Conservation (phyloP, 257 asterid species). For the Solanum rostratum region DNA sequence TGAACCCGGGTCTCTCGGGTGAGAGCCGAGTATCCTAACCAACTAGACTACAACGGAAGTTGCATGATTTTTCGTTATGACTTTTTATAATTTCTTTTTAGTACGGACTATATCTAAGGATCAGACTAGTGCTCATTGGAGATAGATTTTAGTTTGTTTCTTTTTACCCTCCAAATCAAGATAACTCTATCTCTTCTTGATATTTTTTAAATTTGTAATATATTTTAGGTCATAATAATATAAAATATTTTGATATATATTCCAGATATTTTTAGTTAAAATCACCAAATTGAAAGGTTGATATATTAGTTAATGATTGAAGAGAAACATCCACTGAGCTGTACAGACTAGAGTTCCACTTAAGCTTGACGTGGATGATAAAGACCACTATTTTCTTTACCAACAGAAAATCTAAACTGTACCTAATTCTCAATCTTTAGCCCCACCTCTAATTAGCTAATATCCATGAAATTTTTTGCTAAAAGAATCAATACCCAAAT, state of each 20-base stretch:
- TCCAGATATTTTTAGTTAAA: no score
- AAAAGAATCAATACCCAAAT: not conserved
- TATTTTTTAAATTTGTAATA: no score
- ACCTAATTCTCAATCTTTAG: not conserved
- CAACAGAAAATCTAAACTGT: not conserved
- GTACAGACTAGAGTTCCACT: not conserved
- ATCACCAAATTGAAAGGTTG: no score
- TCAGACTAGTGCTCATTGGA: no score
- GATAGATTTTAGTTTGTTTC: no score
- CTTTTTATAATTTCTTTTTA: no score
- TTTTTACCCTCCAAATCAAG: no score
- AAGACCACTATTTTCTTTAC: not conserved
- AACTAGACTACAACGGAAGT: conserved; percentile 52
- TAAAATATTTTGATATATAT: no score
- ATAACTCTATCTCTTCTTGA: no score
- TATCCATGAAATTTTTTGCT: not conserved
- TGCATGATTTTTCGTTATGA: not conserved
- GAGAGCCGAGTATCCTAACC: conserved; percentile 99
- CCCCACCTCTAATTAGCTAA: not conserved
- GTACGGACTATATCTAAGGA: no score
- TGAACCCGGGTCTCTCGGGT: conserved; percentile 93
- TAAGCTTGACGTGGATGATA: not conserved
- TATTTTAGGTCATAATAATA: no score
- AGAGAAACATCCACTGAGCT: not conserved
- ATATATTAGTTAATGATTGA: not conserved